Evolutionary conservation across 257 asterid species (phyloP), one percentile per base, ranked within the genome.

Genomic region (Solanum pennellii): DNA sequence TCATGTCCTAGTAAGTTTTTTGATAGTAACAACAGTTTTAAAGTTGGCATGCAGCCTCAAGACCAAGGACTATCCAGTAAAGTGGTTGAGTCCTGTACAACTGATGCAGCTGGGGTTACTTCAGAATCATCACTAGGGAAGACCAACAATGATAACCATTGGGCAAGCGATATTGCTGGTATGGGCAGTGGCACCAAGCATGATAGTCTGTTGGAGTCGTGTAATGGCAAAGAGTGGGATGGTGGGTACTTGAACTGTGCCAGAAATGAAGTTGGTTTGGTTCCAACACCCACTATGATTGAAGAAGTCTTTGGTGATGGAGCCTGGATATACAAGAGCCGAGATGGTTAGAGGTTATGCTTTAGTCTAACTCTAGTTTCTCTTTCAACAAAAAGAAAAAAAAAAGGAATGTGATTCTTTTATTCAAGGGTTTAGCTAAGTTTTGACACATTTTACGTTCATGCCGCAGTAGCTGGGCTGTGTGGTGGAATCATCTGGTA

Each of bases 271-370:
- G 83, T 80, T 18, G 95, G 90, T 73, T 90, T 90, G 85, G 84
- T 90, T 45, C 91, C 94, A 27, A 91, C 94, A 5, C 77, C 88
- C 88, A 88, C 87, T 80, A 87, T 93, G 91, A 91, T 91, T 69
- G 95, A 93, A 79, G 95, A 93, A 88, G 92, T 93, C 62, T 93
- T 93, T 65, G 91, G 94, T 74, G 88, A 89, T 35, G 92, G 89
- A 49, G 88, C 91, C 68, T 90, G 89, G 88, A 86, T 89, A 85
- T 49, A 47, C 86, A 82, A 82, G 85, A 83, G 88, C 37, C 75
- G 84, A 69, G 92, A 88, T 88, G 88, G 84, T 62, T 76, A 85
- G 42, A 86, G 25, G 77, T 77, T 84, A 27, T 18, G 18, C 69
- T 82, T 29, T 29, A 31, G n/a, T 82, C 44, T 5, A n/a, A 73